Evolutionary conservation across 2,329 filamentous ascomycete species (phyloP).

Genomic region (Juglanconis juglandina): DNA sequence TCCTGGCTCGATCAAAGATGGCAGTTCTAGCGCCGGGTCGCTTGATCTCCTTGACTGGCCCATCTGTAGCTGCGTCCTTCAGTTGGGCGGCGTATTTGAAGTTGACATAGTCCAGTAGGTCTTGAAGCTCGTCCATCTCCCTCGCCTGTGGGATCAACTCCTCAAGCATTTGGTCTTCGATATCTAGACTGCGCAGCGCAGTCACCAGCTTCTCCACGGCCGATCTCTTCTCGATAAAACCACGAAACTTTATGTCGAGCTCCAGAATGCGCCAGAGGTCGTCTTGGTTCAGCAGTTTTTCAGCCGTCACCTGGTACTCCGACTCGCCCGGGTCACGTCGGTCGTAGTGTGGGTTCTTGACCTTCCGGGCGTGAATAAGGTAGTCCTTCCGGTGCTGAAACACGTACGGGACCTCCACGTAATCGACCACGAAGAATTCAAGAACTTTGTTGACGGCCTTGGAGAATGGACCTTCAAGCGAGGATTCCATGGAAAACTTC

Average conservation of each 20-base stretch:
- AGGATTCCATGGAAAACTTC: conserved; percentile 58
- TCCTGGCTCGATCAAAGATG: conserved; percentile 79
- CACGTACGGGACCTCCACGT: conserved; percentile 94
- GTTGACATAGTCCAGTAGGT: conserved; percentile 92
- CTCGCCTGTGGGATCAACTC: conserved; percentile 76
- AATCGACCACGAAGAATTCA: conserved; percentile 90
- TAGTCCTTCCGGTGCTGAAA: conserved; percentile 99
- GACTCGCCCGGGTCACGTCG: conserved; percentile 57
- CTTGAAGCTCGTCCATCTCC: conserved; percentile 93
- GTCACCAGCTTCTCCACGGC: conserved; percentile 76
- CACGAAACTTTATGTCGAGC: conserved; percentile 90
- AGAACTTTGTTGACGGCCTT: conserved; percentile 87
- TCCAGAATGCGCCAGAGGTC: conserved; percentile 96
- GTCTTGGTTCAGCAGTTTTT: conserved; percentile 86
- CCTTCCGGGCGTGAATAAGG: conserved; percentile 81
- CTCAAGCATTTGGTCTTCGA: conserved; percentile 73
- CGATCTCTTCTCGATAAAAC: conserved; percentile 87
- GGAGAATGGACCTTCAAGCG: conserved; percentile 74
- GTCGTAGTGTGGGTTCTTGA: conserved; percentile 52
- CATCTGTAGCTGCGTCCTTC: conserved; percentile 68
- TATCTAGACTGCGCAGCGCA: conserved; percentile 61
- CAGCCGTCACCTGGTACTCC: conserved; percentile 71
- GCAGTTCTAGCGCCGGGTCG: conserved; percentile 80
- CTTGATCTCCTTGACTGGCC: conserved; percentile 64
- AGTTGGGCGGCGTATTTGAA: conserved; percentile 86